Evolutionary conservation across 306 rosid species (phyloP), one percentile per base, ranked within the genome.

Genomic region (Acacia confusa): DNA sequence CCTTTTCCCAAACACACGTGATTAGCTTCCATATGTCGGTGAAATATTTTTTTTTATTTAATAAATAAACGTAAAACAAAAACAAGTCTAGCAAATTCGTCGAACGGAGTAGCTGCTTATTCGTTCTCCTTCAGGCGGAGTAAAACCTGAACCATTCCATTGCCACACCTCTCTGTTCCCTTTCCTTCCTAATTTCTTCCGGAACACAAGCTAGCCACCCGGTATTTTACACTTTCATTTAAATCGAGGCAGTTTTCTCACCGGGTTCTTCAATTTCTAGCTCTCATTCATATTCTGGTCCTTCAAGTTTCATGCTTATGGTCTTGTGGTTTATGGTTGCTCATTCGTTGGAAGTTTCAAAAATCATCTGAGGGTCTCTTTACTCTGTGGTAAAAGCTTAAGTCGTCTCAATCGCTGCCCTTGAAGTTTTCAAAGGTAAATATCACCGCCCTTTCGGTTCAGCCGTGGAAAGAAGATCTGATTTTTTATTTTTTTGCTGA

Each of bases 401-500:
- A 71, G 17, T 14, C 75, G 14, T 70, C 7, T 70, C 57, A 13
- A 24, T 70, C 55, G 14, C 22, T 24, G 13, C 10, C 41, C 25
- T 52, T 32, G 24, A 27, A 72, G 61, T 3, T 57, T 36, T 66
- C 65, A 3, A 34, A 78, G 81, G 81, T 78, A 78, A 66, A 28
- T 30, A 14, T 64, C 40, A 5, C 75, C 32, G 3, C 22, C 24
- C 28, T 28, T 72, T 17, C 27, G 7, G 9, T 0, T 47, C 36
- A 48, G 36, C 44, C 9, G 50, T 28, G 5, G 43, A 28, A n/a
- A 24, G 28, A 24, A 24, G 44, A 24, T 32, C 43, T 61, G 2
- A 19, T 44, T 30, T 10, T 45, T 16, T 3, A 1, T 61, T 13
- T 1, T 1, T 0, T 11, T 11, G 50, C 28, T 20, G 32, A n/a